A percentile compares a stretch with the other conserved stretches of the same genome.
These are phyloP conservation scores for Fraxinus sp. DNA, from an alignment of 305 asterid species.

Conservation along the genomic window DNA sequence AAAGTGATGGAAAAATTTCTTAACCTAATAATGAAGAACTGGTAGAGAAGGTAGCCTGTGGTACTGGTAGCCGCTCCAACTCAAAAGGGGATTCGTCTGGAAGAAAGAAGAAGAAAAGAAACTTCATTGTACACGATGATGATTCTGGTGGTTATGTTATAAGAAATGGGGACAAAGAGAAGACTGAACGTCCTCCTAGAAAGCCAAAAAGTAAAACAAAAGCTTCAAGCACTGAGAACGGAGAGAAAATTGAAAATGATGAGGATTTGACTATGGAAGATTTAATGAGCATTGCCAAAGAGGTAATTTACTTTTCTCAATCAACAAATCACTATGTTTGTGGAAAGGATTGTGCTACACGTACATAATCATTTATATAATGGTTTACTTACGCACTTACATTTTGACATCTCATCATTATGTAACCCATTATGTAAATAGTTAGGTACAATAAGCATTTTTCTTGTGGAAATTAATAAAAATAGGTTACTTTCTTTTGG, in stretches of 20 bases:
- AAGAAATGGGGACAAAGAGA: not conserved
- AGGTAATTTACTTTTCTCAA: conserved; percentile 27
- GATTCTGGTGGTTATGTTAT: not conserved
- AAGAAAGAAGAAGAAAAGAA: conserved; percentile 1
- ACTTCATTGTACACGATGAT: not conserved
- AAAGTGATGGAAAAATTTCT: not conserved
- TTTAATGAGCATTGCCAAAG: conserved; percentile 43
- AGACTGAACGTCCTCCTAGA: not conserved
- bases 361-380: too few species aligned
- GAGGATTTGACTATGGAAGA: conserved; percentile 50
- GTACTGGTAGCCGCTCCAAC: not conserved
- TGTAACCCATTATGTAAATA: not conserved
- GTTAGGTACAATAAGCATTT: not conserved
- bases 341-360: not conserved
- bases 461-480: not conserved
- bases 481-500: not conserved
- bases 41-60: not conserved
- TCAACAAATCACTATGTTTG: not conserved
- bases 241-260: conserved; percentile 11
- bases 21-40: not conserved
- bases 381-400: not conserved
- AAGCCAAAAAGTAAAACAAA: not conserved
- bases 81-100: not conserved
- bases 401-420: not conserved
- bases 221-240: conserved; percentile 3